phyloP scores from a whole-genome alignment of 2,329 filamentous ascomycete genomes.

The Fusarium brachygibbosum region DNA sequence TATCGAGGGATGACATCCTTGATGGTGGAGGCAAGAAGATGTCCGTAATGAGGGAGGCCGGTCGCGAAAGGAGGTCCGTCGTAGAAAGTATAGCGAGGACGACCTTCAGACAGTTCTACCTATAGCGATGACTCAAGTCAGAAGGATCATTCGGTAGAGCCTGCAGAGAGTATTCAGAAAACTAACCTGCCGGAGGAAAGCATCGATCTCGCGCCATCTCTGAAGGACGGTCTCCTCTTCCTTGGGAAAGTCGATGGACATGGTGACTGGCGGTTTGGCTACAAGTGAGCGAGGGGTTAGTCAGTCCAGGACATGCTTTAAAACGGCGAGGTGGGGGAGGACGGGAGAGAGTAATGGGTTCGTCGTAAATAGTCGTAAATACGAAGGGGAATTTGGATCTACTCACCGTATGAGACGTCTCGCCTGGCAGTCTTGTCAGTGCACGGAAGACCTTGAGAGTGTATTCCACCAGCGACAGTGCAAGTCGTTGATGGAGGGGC shows the following conservation, averaged over 20 bases:
- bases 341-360: background rate
- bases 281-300: conserved; percentile 26
- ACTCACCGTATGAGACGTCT: conserved; percentile 37
- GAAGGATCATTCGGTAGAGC: background rate
- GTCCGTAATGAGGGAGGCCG: conserved; percentile 74
- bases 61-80: conserved; percentile 87
- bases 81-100: conserved; percentile 93
- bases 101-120: conserved; percentile 84
- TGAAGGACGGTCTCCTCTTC: conserved; percentile 89
- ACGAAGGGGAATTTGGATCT: background rate
- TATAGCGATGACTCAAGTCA: conserved; percentile 47
- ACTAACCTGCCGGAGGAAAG: conserved; percentile 84
- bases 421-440: conserved; percentile 34
- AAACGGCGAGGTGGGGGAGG: background rate
- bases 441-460: conserved; percentile 24
- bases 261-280: conserved; percentile 54
- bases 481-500: conserved; percentile 46
- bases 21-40: conserved; percentile 91
- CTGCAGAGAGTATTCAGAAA: background rate
- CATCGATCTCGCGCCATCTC: conserved; percentile 91
- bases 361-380: background rate
- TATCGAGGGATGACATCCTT: conserved; percentile 97
- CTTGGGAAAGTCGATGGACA: conserved; percentile 93
- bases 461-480: conserved; percentile 36
- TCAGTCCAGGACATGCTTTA: conserved; percentile 10